Evolutionary conservation across 2,329 filamentous ascomycete species (phyloP).

Genomic region (Cryoendolithus antarcticus): DNA sequence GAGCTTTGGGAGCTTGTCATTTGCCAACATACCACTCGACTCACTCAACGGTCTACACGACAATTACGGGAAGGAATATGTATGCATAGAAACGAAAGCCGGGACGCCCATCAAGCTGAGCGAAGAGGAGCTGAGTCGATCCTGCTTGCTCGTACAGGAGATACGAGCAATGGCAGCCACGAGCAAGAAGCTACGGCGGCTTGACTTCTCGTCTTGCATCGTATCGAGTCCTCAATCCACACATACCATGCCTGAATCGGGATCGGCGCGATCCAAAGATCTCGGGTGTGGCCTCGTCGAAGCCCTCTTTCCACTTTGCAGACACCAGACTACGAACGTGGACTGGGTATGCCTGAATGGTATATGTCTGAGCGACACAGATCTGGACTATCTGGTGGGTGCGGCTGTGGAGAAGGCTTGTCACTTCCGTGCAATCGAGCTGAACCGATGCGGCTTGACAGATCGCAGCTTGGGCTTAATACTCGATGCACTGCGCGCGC

Average conservation of each 20-base stretch:
- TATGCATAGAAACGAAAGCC: slow-evolving; percentile 45
- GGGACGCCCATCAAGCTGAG: slow-evolving; percentile 45
- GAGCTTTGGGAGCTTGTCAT: slow-evolving; percentile 54
- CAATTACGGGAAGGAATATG: slow-evolving; percentile 47
- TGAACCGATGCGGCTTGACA: slow-evolving; percentile 49
- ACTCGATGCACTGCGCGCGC: slow-evolving; percentile 50
- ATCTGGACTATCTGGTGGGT: slow-evolving; percentile 55
- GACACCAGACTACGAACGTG: slow-evolving; percentile 54
- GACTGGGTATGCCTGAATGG: slow-evolving; percentile 60
- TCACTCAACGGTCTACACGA: slow-evolving; percentile 50
- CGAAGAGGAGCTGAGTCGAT: slow-evolving; percentile 39
- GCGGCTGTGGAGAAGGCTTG: slow-evolving; percentile 54
- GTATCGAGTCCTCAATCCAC: slow-evolving; percentile 38
- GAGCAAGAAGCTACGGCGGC: slow-evolving; percentile 47
- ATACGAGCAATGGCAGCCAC: slow-evolving; percentile 55
- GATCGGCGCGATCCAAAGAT: slow-evolving; percentile 31
- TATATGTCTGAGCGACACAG: slow-evolving; percentile 57
- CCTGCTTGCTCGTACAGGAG: slow-evolving; percentile 55
- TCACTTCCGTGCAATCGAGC: slow-evolving; percentile 54
- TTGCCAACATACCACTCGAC: slow-evolving; percentile 52
- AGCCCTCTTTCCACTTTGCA: slow-evolving; percentile 55
- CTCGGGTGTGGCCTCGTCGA: slow-evolving; percentile 58
- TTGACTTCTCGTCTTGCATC: slow-evolving; percentile 55
- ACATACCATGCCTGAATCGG: neutral
- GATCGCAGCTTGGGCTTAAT: slow-evolving; percentile 49